These are phyloP conservation scores for Calonectria hawksworthii DNA, from an alignment of 2,329 filamentous ascomycete genomes.

Conservation along the genomic window DNA sequence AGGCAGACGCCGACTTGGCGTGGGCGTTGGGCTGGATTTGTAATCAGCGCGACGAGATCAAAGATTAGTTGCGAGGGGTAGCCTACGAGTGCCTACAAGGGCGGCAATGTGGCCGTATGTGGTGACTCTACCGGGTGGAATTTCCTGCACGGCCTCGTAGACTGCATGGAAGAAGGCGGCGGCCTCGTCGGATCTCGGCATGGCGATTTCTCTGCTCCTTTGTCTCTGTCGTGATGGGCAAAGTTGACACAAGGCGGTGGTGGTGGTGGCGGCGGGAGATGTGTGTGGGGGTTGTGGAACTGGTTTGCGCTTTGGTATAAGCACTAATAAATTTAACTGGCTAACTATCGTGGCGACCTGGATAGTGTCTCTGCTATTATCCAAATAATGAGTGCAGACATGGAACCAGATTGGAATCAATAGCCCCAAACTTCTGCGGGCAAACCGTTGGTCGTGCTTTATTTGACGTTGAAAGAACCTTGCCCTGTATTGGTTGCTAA, in stretches of 20 bases:
- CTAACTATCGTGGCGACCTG: too few species aligned
- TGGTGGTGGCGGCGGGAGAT: neutral
- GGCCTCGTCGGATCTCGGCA: slow-evolving; percentile 82
- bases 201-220: slow-evolving; percentile 47
- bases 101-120: slow-evolving; percentile 87
- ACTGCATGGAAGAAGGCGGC: slow-evolving; percentile 82
- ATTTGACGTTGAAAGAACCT: too few species aligned
- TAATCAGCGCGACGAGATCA: neutral
- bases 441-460: too few species aligned
- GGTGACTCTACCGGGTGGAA: slow-evolving; percentile 87
- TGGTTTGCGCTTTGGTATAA: neutral
- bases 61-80: neutral
- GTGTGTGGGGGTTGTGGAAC: neutral
- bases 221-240: neutral
- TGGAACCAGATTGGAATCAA: too few species aligned
- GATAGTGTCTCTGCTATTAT: too few species aligned
- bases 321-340: neutral
- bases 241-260: neutral
- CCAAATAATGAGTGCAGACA: too few species aligned
- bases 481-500: too few species aligned
- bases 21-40: slow-evolving; percentile 73
- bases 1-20: slow-evolving; percentile 92
- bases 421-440: too few species aligned
- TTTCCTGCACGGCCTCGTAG: slow-evolving; percentile 87
- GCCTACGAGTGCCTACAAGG: slow-evolving; percentile 79